Evolutionary conservation across 2,329 filamentous ascomycete genomes (phyloP), one percentile per base, ranked within the genome.

Genomic region (Fonsecaea pugnacius): DNA sequence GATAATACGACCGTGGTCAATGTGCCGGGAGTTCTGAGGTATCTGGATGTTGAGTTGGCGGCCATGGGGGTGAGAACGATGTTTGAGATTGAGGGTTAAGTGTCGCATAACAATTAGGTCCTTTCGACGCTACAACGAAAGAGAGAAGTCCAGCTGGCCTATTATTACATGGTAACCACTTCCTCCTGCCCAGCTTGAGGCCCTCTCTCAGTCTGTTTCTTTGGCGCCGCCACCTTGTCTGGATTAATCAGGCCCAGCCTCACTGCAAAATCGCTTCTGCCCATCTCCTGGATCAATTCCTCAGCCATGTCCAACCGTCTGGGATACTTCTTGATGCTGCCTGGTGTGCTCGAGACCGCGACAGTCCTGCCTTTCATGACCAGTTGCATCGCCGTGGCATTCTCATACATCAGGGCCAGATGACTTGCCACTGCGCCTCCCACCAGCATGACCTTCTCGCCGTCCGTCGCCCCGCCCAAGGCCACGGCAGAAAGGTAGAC

Each of bases 21-120:
- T 60, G 91, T 99, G 16, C 95, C 95, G 0, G 94, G 93, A 68
- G 95, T 96, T 60, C 80, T 99, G 76, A 92, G 91, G 79, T 98
- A 90, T 80, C 79, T 99, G 70, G 95, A 99, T 78, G 93, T 96
- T 21, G 95, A 99, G 79, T 81, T 99, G 72, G 91, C 93, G 38
- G 92, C 92, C 62, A 99, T 99, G 95, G 95, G 95, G 59, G 89
- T 99, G 60, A 90, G 92, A 79, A 86, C 99, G 79, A 96, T 92
- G 83, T 98, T 96, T 75, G 89, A 89, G 76, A 90, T 98, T 51
- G 81, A 82, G 52, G 81, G 80, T 21, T 63, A 43, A 36, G 8
- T 16, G 18, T 46, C 40, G 40, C 40, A 21, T 10, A 18, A 46
- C 40, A 46, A 30, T 30, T 30, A 30, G 27, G 27, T 30, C n/a